phyloP scores from a whole-genome alignment of 106 monocot species.

The Ottelia alismoides region DNA sequence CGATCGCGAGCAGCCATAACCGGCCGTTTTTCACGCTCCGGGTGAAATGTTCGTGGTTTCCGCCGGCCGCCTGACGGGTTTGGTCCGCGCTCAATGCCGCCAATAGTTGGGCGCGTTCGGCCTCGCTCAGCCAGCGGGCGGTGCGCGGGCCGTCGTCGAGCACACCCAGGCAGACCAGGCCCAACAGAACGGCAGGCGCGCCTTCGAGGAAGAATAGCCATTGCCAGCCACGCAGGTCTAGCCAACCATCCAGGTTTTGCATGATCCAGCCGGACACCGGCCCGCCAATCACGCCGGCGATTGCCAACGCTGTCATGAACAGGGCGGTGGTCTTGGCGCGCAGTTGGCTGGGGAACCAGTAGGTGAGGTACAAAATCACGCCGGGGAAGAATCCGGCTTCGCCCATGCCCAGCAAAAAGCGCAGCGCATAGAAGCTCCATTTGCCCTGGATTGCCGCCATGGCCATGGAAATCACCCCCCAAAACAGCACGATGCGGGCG shows the following conservation, averaged over 20 bases:
- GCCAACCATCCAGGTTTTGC: background rate
- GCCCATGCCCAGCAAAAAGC: no score
- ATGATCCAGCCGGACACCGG: background rate
- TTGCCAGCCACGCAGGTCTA: background rate
- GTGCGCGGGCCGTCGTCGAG: background rate
- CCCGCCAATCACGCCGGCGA: background rate
- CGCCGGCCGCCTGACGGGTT: no score
- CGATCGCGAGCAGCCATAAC: background rate
- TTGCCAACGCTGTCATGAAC: background rate
- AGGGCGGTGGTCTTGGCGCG: no score
- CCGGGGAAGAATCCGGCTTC: no score
- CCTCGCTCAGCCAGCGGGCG: background rate
- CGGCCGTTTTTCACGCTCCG: background rate
- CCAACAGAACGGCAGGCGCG: background rate
- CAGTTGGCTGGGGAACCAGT: no score
- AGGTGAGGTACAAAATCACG: no score
- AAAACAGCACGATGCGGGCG: no score
- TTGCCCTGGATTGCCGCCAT: no score
- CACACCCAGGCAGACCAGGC: background rate
- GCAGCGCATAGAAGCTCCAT: no score
- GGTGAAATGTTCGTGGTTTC: background rate
- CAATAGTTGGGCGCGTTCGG: background rate
- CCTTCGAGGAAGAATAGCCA: background rate
- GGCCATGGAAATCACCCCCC: no score
- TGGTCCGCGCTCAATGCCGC: background rate